phyloP scores from a whole-genome alignment of 176 grass and related monocot genomes.

The Bolboschoenus planiculmis region DNA sequence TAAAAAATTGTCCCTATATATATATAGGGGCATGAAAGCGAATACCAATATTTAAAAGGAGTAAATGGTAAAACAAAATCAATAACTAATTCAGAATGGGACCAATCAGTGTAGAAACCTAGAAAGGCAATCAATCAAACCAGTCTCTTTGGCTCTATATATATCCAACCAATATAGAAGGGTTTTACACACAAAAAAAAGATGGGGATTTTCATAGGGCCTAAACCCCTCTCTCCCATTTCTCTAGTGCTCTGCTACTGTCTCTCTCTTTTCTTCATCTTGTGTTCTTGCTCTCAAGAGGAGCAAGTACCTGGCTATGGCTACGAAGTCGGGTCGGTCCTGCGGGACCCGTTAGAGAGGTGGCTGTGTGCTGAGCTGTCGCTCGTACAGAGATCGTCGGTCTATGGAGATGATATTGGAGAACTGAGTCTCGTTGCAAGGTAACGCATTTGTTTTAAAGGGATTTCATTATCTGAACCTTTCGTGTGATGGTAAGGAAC shows the following conservation, averaged over 20 bases:
- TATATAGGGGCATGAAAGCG: too few species aligned
- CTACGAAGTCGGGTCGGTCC: constrained; percentile 1
- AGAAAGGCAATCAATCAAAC: too few species aligned
- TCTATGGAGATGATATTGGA: constrained; percentile 20
- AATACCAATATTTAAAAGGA: background rate
- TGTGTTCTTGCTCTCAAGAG: constrained; percentile 18
- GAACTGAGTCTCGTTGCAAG: constrained; percentile 21
- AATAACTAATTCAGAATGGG: background rate
- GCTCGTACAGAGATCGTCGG: background rate
- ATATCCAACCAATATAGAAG: background rate
- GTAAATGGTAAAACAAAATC: background rate
- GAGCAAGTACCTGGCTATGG: constrained; percentile 4
- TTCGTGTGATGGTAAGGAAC: background rate
- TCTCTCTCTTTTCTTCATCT: background rate
- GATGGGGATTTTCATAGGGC: background rate
- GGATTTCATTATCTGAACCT: background rate
- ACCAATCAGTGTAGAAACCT: background rate
- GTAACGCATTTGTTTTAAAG: background rate
- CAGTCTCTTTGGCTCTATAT: background rate
- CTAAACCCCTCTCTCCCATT: background rate
- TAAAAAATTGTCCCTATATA: too few species aligned
- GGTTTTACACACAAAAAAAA: background rate
- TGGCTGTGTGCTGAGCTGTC: constrained; percentile 18
- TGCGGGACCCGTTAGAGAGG: background rate
- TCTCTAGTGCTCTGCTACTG: constrained; percentile 8